Evolutionary conservation across 1,284 basidiomycete genomes (phyloP), one percentile per base, ranked within the genome.

Genomic region (Apiotrichum mycotoxinovorans): DNA sequence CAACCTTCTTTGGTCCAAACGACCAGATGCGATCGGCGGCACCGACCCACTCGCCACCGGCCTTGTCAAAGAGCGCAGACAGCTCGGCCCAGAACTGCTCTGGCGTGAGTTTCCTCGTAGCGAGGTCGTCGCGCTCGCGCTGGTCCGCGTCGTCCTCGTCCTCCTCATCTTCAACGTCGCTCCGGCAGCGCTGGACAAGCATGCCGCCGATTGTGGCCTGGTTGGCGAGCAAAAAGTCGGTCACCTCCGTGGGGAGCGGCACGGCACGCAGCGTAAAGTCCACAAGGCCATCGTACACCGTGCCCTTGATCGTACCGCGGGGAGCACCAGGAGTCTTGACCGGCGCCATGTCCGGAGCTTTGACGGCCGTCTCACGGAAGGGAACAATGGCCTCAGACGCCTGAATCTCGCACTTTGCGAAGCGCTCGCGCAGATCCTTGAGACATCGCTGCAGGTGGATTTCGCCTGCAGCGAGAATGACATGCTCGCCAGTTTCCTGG

Each of bases 391-490:
- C 94, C 66, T 93, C 87, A 1, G 93, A 97, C 10, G 88, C 86
- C 66, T 95, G 91, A 48, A 99, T 93, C 52, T 91, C 88, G 51
- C 96, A 87, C 60, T 86, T 85, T 0, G 96, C 95, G 72, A 98
- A 98, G 23, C 95, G 83, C 76, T 98, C 96, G 23, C 90, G 84
- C 20, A 99, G 80, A 74, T 98, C 96, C 76, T 92, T 94, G 51
- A 98, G 77, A 71, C 96, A 99, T 64, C 96, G 85, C 89, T 98
- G 95, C 23, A 98, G 80, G 75, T 98, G 96, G 55, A 99, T 79
- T 73, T 98, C 96, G 54, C 96, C 96, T 0, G 96, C 96, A 9
- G 91, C 91, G 60, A 98, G 78, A 65, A 99, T 97, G 54, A 98
- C 96, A 75, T 97, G 90, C 77, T 99, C 96, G 41, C 96, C 96